Evolutionary conservation across 2,329 filamentous ascomycete species (phyloP).

Genomic region (Aspergillus sp.): DNA sequence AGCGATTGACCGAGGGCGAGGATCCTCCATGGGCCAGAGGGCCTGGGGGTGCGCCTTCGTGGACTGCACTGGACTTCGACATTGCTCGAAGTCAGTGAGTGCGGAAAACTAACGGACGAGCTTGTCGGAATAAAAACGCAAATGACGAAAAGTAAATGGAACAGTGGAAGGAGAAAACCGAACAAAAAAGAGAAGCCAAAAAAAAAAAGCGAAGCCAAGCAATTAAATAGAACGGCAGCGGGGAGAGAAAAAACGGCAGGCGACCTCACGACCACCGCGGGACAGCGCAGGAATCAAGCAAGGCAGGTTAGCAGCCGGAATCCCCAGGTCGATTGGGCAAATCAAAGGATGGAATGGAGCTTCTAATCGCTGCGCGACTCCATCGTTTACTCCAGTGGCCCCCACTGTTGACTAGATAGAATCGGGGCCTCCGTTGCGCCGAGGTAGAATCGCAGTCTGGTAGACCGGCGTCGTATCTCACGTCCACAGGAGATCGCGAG

Average conservation of each 20-base stretch:
- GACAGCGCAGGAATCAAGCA: neutral
- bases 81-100: slow-evolving; percentile 3
- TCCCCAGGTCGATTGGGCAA: slow-evolving; percentile 7
- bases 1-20: slow-evolving; percentile 11
- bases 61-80: neutral
- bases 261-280: neutral
- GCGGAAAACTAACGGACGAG: neutral
- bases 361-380: neutral
- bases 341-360: slow-evolving; percentile 6
- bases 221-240: neutral
- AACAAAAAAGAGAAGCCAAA: slow-evolving; percentile 5
- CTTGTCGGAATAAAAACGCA: neutral
- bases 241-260: neutral
- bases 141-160: neutral
- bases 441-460: neutral
- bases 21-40: slow-evolving; percentile 18
- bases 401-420: slow-evolving; percentile 1
- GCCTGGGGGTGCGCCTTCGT: slow-evolving; percentile 8
- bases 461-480: no score
- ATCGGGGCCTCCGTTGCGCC: slow-evolving; percentile 1
- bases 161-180: neutral
- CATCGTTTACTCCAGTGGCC: neutral
- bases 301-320: neutral
- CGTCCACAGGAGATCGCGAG: no score
- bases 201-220: slow-evolving; percentile 1